Evolutionary conservation across 805 yeast genomes (phyloP), one percentile per base, ranked within the genome.

Genomic region (Blastobotrys americana): DNA sequence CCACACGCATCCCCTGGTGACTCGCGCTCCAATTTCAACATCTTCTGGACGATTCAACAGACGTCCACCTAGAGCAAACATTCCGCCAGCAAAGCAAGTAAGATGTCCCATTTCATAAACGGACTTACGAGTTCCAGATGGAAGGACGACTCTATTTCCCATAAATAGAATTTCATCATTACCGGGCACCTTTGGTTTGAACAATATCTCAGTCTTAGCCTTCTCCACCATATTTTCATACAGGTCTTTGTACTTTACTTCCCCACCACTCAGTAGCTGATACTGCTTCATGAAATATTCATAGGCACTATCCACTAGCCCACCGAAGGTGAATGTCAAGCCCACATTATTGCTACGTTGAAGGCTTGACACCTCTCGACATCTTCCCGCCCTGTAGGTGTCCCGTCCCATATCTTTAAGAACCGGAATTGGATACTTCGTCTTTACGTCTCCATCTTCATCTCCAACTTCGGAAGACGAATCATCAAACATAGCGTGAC

Each of bases 51-150:
- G 52, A 19, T 53, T 55, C 16, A 76, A 64, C 1, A 74, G 44
- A 38, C 61, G 68, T 4, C 75, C 64, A 1, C 75, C 76, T 20
- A 76, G 54, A 0, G 74, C 74, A 53, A 72, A 63, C 70, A 73
- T 74, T 2, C 80, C 76, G 13, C 80, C 81, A 3, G 74, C 61
- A 45, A 71, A 74, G 52, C 83, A 78, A 4, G 73, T 57, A 39
- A 74, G 59, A 48, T 74, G 78, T 22, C 71, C 63, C 67, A 71
- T 68, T 46, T 71, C 73, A 37, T 64, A 50, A 27, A 55, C 45
- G 35, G 60, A 43, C 31, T 39, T 37, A 33, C 43, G 41, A 2
- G 47, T 43, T 5, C 50, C 54, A 6, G 50, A 43, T 3, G 50
- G 40, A 1, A 36, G 43, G 8, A 49, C 23, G 10, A 22, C 20